These are phyloP conservation scores for Pneumocystis canis DNA, from an alignment of 1,139 yeast species.

Conservation along the genomic window DNA sequence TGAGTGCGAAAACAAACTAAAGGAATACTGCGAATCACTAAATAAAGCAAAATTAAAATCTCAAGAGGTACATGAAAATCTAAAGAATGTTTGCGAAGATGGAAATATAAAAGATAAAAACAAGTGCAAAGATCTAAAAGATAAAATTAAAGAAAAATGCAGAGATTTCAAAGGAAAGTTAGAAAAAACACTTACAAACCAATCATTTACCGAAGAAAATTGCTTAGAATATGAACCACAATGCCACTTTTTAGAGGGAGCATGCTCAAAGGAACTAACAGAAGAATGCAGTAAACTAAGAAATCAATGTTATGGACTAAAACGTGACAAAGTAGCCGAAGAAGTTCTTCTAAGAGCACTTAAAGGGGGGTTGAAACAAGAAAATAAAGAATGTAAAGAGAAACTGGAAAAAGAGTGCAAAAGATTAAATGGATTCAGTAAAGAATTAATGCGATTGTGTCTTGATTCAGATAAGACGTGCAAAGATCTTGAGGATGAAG, in stretches of 20 bases:
- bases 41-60: neutral
- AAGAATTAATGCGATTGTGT: no score
- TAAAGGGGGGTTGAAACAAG: no score
- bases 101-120: neutral
- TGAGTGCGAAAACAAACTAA: neutral
- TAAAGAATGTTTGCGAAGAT: neutral
- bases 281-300: neutral
- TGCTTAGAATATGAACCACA: neutral
- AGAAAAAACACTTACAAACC: neutral
- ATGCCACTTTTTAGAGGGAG: neutral
- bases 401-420: no score
- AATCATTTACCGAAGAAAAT: neutral
- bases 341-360: neutral
- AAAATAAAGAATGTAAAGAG: no score
- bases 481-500: no score
- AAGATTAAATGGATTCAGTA: no score
- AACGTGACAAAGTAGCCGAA: neutral
- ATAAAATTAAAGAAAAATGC: neutral
- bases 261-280: neutral
- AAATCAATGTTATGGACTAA: neutral
- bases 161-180: neutral
- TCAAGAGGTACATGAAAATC: neutral
- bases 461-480: no score
- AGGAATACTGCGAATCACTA: neutral
- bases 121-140: neutral